Evolutionary conservation across 106 monocot genomes (phyloP).

Genomic region (Triglochin maritima): DNA sequence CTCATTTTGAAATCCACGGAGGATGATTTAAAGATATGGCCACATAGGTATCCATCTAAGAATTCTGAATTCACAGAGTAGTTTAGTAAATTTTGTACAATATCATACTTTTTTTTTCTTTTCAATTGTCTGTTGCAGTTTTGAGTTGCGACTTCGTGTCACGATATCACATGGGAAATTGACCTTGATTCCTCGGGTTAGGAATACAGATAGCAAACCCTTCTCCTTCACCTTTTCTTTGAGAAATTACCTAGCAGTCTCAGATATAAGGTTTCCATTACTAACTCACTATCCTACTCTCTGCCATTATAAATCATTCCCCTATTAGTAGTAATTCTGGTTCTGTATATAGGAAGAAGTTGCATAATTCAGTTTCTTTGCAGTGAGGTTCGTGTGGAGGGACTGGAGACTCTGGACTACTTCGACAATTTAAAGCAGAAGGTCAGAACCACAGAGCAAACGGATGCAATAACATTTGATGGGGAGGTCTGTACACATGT

Average conservation of each 20-base stretch:
- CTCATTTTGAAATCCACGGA: constrained; percentile 42
- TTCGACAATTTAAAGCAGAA: constrained; percentile 43
- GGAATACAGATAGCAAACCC: constrained; percentile 39
- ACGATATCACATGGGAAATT: constrained; percentile 33
- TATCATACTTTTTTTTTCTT: neutral
- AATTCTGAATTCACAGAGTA: no score
- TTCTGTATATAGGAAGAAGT: no score
- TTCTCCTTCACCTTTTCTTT: constrained; percentile 48
- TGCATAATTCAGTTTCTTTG: neutral
- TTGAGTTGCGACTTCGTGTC: constrained; percentile 51
- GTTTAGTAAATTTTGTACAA: no score
- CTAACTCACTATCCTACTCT: neutral
- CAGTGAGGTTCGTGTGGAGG: constrained; percentile 71
- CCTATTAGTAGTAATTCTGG: no score
- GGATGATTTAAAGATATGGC: constrained; percentile 44
- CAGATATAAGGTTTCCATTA: constrained; percentile 51
- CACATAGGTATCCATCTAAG: constrained; percentile 22
- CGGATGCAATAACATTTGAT: constrained; percentile 73
- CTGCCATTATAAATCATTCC: neutral
- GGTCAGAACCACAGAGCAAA: constrained; percentile 62
- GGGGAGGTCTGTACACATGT: constrained; percentile 34
- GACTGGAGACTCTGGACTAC: constrained; percentile 74
- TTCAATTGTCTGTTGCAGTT: constrained; percentile 31
- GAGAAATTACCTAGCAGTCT: constrained; percentile 41
- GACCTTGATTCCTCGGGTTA: constrained; percentile 48